Base-by-base conservation (phyloP, 139 green algal species). In the Klebsormidium nitens region DNA sequence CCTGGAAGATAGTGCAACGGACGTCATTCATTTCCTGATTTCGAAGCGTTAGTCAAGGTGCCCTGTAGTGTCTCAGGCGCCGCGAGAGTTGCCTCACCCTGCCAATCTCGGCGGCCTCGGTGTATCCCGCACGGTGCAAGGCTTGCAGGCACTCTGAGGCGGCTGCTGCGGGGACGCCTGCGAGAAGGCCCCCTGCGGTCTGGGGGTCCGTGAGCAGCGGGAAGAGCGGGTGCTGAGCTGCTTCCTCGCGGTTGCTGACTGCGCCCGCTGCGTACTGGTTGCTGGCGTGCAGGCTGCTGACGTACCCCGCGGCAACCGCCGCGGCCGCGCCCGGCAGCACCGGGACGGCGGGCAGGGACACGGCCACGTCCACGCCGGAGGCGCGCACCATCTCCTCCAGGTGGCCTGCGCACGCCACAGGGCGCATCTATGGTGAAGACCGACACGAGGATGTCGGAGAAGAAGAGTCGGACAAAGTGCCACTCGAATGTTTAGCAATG, bases 201-300 rank as follows among this genome's bases (percentile, higher is more conserved):
- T 95, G 90, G 2, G 90, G 90, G 66, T 95, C 90, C 3, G 91
- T 79, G 6, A 95, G 40, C 32, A 95, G 76, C 1, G 75, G 71
- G 14, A 69, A 75, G 4, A 37, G 19, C 11, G 19, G 64, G 42
- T 38, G 46, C 4, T 71, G 59, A 23, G 11, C 42, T 29, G n/a
- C 55, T 19, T 63, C 55, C 19, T 34, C 55, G n/a, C 32, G 28
- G n/a, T 70, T 70, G n/a, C 6, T 8, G 19, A 63, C 28, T 28
- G 46, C 39, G 29, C 69, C 28, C 26, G 29, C 23, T 46, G 72
- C 6, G 36, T 60, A 76, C 56, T 78, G 36, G 46, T 95, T 95
- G 2, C 72, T 71, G 1, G 62, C 39, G n/a, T 87, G 80, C 44
- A 93, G 71, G 0, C 81, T 89, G 74, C 80, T 89, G 1, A 74